phyloP scores from a whole-genome alignment of 225 moss, liverwort and hornwort genomes.

The Thuidium tamariscinum region DNA sequence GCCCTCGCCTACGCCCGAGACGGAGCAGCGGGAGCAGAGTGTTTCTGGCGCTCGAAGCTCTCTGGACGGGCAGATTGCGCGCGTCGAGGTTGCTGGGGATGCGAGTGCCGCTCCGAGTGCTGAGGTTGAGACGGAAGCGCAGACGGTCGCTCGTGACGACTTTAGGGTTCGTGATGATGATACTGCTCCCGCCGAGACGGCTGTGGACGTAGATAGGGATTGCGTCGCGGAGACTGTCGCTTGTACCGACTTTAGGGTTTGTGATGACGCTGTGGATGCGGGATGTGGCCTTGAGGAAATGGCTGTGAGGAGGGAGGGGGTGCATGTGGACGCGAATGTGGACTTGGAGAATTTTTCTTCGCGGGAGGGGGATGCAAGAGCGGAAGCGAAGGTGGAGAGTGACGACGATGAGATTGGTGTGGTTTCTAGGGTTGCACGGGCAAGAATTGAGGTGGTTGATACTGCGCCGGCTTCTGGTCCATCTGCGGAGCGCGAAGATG shows the following conservation, averaged over 20 bases:
- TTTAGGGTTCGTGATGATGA: not conserved
- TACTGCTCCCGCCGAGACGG: not conserved
- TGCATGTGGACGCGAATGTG: not conserved
- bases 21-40: not conserved
- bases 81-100: not conserved
- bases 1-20: slow-evolving; percentile 11
- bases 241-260: slow-evolving; percentile 19
- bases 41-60: not conserved
- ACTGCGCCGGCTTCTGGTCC: not conserved
- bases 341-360: not conserved
- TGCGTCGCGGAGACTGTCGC: not conserved
- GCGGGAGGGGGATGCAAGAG: not conserved
- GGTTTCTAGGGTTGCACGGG: slow-evolving; percentile 9
- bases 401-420: slow-evolving; percentile 26
- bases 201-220: not conserved
- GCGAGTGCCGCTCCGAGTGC: not conserved
- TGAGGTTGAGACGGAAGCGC: not conserved
- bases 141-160: not conserved
- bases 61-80: not conserved
- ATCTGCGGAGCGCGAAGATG: not conserved
- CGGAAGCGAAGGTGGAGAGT: slow-evolving; percentile 7
- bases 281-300: not conserved
- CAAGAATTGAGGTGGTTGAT: slow-evolving; percentile 10
- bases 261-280: not conserved
- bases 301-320: not conserved